These are phyloP conservation scores for Teratosphaeria epicoccoides DNA, from an alignment of 2,329 filamentous ascomycete genomes.

Conservation along the genomic window DNA sequence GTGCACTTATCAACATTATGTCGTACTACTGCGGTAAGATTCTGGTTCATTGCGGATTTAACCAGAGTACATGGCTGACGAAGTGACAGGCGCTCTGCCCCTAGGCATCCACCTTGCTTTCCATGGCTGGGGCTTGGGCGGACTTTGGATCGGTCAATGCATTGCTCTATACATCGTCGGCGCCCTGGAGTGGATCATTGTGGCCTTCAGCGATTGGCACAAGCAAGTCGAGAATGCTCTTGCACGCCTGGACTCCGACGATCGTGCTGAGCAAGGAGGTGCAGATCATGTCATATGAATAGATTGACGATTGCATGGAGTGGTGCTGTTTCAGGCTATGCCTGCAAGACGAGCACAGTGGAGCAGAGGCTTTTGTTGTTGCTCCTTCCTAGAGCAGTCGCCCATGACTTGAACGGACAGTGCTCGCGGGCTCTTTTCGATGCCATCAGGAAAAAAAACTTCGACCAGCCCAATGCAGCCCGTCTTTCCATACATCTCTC, in stretches of 20 bases:
- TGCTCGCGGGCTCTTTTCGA: background rate
- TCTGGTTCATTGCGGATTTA: background rate
- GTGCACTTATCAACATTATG: slow-evolving; percentile 68
- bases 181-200: slow-evolving; percentile 65
- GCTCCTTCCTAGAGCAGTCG: no score
- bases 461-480: background rate
- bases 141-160: slow-evolving; percentile 59
- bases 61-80: background rate
- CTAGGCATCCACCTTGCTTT: slow-evolving; percentile 78
- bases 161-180: slow-evolving; percentile 72
- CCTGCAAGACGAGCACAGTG: no score
- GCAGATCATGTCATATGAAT: background rate
- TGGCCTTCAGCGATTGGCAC: slow-evolving; percentile 68
- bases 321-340: no score
- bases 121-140: slow-evolving; percentile 70
- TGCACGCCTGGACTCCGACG: slow-evolving; percentile 51
- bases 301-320: no score
- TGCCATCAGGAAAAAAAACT: no score
- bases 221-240: slow-evolving; percentile 61
- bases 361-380: no score
- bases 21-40: slow-evolving; percentile 66
- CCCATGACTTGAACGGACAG: no score
- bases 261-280: slow-evolving; percentile 29
- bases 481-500: background rate
- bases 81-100: slow-evolving; percentile 49